Conservation (phyloP, 805 yeast genomes). For the Kodamaea leandrae region DNA sequence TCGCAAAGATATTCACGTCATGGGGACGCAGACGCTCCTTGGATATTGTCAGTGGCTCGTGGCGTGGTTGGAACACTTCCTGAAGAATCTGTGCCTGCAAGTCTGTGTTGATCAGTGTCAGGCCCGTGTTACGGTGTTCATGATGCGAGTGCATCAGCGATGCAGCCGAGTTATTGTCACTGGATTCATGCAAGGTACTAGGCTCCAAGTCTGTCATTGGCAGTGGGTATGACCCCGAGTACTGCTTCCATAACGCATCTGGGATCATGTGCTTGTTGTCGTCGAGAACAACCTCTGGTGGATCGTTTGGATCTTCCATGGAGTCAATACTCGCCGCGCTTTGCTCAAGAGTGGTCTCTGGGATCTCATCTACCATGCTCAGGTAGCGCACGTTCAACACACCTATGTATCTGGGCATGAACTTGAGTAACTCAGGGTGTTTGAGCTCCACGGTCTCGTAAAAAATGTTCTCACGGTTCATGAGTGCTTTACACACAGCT, state of each 20-base stretch:
- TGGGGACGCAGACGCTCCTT: constrained; percentile 16
- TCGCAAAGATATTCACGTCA: constrained; percentile 43
- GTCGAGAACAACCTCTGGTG: constrained; percentile 85
- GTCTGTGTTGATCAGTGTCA: constrained; percentile 37
- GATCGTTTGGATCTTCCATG: constrained; percentile 14
- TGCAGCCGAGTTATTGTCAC: constrained; percentile 3
- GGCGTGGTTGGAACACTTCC: constrained; percentile 35
- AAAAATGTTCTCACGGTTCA: constrained; percentile 86
- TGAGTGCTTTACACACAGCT: constrained; percentile 92
- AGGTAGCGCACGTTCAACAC: constrained; percentile 87
- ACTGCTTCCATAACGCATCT: constrained; percentile 66
- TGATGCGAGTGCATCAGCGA: constrained; percentile 4
- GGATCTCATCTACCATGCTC: constrained; percentile 36
- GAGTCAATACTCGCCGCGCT: constrained; percentile 12
- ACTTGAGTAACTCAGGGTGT: constrained; percentile 73
- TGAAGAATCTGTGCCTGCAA: constrained; percentile 38
- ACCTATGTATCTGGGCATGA: constrained; percentile 94
- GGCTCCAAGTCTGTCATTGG: constrained; percentile 12
- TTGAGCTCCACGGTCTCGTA: constrained; percentile 82
- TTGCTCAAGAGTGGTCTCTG: constrained; percentile 7
- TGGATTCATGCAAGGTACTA: constrained; percentile 5
- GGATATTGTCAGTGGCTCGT: constrained; percentile 1
- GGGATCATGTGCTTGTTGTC: constrained; percentile 94
- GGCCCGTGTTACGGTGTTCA: constrained; percentile 22
- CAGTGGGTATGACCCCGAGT: constrained; percentile 37